phyloP scores from a whole-genome alignment of 2,329 filamentous ascomycete genomes.

The Acrodontium crateriforme region DNA sequence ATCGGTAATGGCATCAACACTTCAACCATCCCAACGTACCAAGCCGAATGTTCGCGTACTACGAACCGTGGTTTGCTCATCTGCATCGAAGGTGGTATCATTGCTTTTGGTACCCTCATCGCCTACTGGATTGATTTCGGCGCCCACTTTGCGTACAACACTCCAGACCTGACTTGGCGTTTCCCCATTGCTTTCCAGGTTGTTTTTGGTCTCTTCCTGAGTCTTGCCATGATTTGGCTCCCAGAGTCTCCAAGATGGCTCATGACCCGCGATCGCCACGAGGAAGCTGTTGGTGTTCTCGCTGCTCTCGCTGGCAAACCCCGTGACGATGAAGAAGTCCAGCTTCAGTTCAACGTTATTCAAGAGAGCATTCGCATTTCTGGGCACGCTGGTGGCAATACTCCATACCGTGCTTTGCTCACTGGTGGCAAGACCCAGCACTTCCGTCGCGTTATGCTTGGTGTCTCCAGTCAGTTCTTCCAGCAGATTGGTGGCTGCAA shows the following conservation, averaged over 20 bases:
- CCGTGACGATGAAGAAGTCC: slow-evolving; percentile 42
- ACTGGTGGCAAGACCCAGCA: slow-evolving; percentile 52
- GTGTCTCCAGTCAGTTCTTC: slow-evolving; percentile 45
- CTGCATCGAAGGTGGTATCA: slow-evolving; percentile 42
- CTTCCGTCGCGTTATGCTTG: slow-evolving; percentile 49
- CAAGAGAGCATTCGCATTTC: slow-evolving; percentile 39
- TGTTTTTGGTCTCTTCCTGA: slow-evolving; percentile 34
- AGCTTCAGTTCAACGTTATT: slow-evolving; percentile 50
- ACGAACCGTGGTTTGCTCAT: slow-evolving; percentile 48
- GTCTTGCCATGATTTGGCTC: slow-evolving; percentile 29
- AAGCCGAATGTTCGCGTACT: slow-evolving; percentile 39
- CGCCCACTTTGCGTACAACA: slow-evolving; percentile 23
- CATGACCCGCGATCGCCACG: slow-evolving; percentile 30
- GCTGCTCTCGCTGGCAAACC: slow-evolving; percentile 35
- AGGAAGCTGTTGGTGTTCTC: slow-evolving; percentile 36
- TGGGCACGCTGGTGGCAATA: slow-evolving; percentile 27
- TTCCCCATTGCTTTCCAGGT: slow-evolving; percentile 42
- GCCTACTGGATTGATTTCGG: slow-evolving; percentile 39
- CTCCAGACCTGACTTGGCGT: slow-evolving; percentile 30
- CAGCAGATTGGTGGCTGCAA: slow-evolving; percentile 39
- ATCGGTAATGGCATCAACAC: slow-evolving; percentile 44
- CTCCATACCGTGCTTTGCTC: slow-evolving; percentile 39
- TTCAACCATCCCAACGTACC: slow-evolving; percentile 40
- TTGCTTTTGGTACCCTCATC: slow-evolving; percentile 38
- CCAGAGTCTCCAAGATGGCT: slow-evolving; percentile 35